phyloP scores from a whole-genome alignment of 768 basidiomycete species.

The Filobasidium wieringae region DNA sequence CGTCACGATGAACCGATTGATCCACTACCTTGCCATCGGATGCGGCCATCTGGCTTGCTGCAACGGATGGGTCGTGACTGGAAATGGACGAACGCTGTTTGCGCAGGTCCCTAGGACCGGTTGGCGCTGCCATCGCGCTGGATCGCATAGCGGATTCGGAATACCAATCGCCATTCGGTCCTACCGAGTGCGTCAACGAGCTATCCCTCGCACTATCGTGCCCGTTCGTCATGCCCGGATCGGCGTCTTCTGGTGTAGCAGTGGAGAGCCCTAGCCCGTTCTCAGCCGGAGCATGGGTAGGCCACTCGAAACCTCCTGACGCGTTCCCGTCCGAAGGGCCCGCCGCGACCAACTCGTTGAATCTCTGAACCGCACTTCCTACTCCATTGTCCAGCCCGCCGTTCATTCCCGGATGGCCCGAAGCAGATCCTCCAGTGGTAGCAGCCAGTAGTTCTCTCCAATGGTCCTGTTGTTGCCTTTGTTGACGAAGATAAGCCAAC shows the following conservation, averaged over 20 bases:
- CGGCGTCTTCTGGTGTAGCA: background rate
- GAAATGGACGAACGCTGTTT: too few species aligned
- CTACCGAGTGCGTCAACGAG: too few species aligned
- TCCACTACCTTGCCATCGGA: too few species aligned
- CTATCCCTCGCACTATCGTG: too few species aligned
- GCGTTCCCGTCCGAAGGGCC: background rate
- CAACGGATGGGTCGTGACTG: too few species aligned
- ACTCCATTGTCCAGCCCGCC: background rate
- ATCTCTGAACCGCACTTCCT: background rate
- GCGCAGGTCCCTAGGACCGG: too few species aligned
- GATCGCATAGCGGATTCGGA: too few species aligned
- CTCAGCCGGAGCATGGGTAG: background rate
- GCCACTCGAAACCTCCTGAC: background rate
- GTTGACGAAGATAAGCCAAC: slow-evolving; percentile 9
- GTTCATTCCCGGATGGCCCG: background rate
- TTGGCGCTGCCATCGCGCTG: too few species aligned
- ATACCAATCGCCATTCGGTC: too few species aligned
- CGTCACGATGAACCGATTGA: too few species aligned
- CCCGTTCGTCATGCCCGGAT: too few species aligned
- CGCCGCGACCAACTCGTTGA: background rate
- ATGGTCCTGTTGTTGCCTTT: slow-evolving; percentile 10
- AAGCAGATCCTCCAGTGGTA: background rate
- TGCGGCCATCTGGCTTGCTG: too few species aligned
- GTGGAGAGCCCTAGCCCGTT: background rate
- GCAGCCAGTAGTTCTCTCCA: slow-evolving; percentile 9